Evolutionary conservation across 1,139 yeast genomes (phyloP), one percentile per base, ranked within the genome.

Genomic region (Hyphopichia pseudoburtonii): DNA sequence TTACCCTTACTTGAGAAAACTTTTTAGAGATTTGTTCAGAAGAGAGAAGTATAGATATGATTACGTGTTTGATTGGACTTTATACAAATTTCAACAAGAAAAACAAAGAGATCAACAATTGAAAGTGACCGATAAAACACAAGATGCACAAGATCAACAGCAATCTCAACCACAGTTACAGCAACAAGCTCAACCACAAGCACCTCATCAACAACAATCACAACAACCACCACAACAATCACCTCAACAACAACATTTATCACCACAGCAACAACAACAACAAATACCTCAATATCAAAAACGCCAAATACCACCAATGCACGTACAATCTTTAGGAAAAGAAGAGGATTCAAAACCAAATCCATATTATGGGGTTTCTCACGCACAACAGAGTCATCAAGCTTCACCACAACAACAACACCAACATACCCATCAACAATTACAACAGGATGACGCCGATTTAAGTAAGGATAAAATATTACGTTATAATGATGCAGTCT

Each of bases 11-110:
- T 76, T 92, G 62, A 84, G 97, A 56, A 85, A 88, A 60, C 73
- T 92, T 43, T 85, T 92, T 65, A 81, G 97, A 56, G 97, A 90
- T 58, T 73, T 92, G 56, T 88, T 89, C 61, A 76, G 87, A 48
- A 81, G 94, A 47, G 92, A 90, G 60, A 88, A 88, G 45, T 92
- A 88, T 63, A 82, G 86, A 51, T 92, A 90, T 62, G 98, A 92
- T 64, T 92, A 89, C 63, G 82, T 92, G 17, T 92, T 89, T 65
- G 98, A 92, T 64, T 92, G 98, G 98, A 90, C 97, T 24, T 79
- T 90, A 56, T 84, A 86, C 67, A 82, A 87, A 68, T 83, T 83
- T 66, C 81, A 77, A 47, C 73, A 73, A 48, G 82, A 76, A 49
- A 78, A 83, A 66, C 79, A 82, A 63, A 73, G 81, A 53, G 77